Conservation (phyloP, 371 early-diverging fungal species). For the Mortierella sp. region DNA sequence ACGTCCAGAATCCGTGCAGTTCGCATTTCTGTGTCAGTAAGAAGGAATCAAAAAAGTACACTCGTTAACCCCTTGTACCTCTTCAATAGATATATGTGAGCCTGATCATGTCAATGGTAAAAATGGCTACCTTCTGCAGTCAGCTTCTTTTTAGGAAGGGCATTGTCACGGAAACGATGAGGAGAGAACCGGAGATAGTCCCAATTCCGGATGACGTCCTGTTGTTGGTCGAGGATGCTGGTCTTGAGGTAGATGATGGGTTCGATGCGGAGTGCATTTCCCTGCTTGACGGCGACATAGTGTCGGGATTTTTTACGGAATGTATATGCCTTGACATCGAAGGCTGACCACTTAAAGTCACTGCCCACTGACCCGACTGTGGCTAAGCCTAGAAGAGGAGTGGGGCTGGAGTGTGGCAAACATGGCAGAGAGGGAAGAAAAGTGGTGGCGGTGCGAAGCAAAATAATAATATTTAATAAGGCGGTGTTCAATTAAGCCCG, state of each 20-base stretch:
- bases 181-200: constrained; percentile 46
- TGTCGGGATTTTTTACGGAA: constrained; percentile 57
- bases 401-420: not conserved
- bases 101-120: not conserved
- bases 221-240: constrained; percentile 41
- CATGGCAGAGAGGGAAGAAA: not conserved
- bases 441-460: not conserved
- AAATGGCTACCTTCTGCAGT: constrained; percentile 36
- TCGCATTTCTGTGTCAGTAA: constrained; percentile 32
- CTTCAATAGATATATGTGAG: too few relatives aligned
- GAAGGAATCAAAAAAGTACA: not conserved
- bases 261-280: constrained; percentile 52
- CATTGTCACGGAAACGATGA: constrained; percentile 52
- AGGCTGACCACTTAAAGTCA: constrained; percentile 9
- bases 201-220: constrained; percentile 45
- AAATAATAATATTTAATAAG: not conserved
- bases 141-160: constrained; percentile 52
- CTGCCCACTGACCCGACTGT: not conserved
- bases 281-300: constrained; percentile 56
- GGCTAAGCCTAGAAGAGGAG: constrained; percentile 3
- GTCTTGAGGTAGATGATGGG: constrained; percentile 59
- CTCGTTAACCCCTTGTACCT: too few relatives aligned
- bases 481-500: not conserved
- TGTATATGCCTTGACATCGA: constrained; percentile 57
- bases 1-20: constrained; percentile 54